phyloP scores from a whole-genome alignment of 371 early-diverging fungal species.

The Actinomortierella wolfii region DNA sequence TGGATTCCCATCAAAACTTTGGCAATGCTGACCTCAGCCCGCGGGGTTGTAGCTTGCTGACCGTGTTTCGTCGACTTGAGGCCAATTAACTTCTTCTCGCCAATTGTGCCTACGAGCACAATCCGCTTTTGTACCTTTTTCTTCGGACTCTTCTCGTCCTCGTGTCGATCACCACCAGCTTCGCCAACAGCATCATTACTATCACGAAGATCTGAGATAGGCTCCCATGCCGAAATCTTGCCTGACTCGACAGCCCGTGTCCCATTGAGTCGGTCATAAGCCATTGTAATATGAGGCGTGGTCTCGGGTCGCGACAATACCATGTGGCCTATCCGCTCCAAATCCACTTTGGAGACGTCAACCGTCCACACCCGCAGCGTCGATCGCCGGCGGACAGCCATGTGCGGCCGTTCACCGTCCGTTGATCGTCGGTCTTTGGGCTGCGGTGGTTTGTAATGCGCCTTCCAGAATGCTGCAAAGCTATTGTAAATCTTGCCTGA shows the following conservation, averaged over 20 bases:
- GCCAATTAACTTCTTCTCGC: conserved; percentile 24
- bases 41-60: conserved; percentile 5
- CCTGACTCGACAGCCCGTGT: conserved; percentile 19
- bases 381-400: no score
- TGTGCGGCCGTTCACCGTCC: no score
- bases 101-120: conserved; percentile 33
- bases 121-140: conserved; percentile 9
- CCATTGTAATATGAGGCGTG: conserved; percentile 28
- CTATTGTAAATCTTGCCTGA: neutral
- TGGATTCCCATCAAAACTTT: conserved; percentile 11
- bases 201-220: neutral
- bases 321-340: conserved; percentile 20
- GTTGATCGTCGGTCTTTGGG: no score
- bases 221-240: conserved; percentile 20
- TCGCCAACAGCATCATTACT: no score
- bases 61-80: conserved; percentile 22
- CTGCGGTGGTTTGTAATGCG: no score
- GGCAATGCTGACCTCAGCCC: conserved; percentile 25
- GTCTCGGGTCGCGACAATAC: conserved; percentile 7
- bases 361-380: no score
- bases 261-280: conserved; percentile 33
- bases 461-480: no score
- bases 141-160: no score
- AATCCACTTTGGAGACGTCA: conserved; percentile 5
- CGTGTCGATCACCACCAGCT: no score